Percentiles rank a stretch among this genome's conserved stretches.
These are phyloP conservation scores for Venturia aucupariae DNA, from an alignment of 2,329 filamentous ascomycete species.

Conservation along the genomic window DNA sequence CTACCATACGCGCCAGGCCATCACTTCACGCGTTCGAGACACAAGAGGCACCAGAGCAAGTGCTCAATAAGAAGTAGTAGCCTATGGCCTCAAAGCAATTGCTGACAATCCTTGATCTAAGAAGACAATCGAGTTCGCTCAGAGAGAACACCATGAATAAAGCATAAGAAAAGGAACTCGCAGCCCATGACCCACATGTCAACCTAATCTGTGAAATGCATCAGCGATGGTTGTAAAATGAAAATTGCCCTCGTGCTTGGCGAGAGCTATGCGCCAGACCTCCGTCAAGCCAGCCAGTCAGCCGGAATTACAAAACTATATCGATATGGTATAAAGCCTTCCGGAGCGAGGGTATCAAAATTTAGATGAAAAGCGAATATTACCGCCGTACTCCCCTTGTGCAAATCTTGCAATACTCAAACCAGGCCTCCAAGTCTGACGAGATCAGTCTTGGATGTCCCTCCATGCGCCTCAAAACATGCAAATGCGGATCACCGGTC, in stretches of 20 bases:
- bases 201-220: not conserved
- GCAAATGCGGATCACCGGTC: not conserved
- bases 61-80: not conserved
- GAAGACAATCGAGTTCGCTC: not conserved
- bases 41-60: not conserved
- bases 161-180: not conserved
- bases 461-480: not conserved
- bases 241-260: not conserved
- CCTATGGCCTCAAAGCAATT: not conserved
- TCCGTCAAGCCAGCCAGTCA: not conserved
- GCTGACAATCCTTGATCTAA: not conserved
- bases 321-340: not conserved
- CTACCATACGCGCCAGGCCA: no score
- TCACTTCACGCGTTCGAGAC: no score
- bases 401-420: not conserved
- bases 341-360: constrained; percentile 9
- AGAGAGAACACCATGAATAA: not conserved
- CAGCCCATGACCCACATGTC: not conserved
- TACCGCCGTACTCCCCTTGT: not conserved
- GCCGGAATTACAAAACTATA: constrained; percentile 8
- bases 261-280: not conserved
- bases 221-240: not conserved
- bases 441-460: not conserved
- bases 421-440: not conserved
- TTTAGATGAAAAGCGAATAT: constrained; percentile 4